Evolutionary conservation across 2,329 filamentous ascomycete species (phyloP).

Genomic region (Aureobasidium sp.): DNA sequence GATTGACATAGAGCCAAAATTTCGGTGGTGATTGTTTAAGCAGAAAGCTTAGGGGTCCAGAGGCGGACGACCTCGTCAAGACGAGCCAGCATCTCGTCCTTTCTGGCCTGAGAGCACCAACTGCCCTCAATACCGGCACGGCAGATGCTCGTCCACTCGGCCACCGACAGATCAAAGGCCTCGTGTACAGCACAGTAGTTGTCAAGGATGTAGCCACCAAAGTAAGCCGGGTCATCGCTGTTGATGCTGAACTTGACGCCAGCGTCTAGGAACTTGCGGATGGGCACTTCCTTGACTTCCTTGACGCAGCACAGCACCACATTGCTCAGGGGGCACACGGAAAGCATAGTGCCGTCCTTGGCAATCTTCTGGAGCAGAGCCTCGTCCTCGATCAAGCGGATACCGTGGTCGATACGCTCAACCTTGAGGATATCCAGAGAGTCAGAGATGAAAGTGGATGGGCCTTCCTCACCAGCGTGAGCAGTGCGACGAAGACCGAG

Average conservation of each 20-base stretch:
- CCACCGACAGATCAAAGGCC: conserved; percentile 52
- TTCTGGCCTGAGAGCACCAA: conserved; percentile 59
- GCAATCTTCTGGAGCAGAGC: conserved; percentile 52
- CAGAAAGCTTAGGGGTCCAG: conserved; percentile 2
- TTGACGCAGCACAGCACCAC: conserved; percentile 52
- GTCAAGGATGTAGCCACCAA: conserved; percentile 65
- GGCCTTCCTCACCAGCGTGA: conserved; percentile 70
- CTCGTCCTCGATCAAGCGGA: conserved; percentile 54
- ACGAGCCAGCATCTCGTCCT: conserved; percentile 44
- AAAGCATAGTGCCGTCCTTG: conserved; percentile 51
- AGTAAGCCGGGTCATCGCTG: conserved; percentile 67
- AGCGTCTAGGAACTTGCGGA: conserved; percentile 53
- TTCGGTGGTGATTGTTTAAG: not conserved
- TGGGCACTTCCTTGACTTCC: conserved; percentile 48
- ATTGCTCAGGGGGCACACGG: conserved; percentile 67
- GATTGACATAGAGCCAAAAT: not conserved
- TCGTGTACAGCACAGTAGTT: conserved; percentile 72
- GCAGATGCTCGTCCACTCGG: conserved; percentile 61
- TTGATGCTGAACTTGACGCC: conserved; percentile 65
- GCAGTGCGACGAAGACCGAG: conserved; percentile 56
- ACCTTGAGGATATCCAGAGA: conserved; percentile 56
- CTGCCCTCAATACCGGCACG: conserved; percentile 56
- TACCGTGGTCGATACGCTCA: conserved; percentile 66
- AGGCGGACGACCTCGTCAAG: conserved; percentile 1
- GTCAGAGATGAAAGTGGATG: conserved; percentile 54